Percentiles rank a stretch among this genome's conserved stretches.
Conservation (phyloP, 2,329 filamentous ascomycete genomes). For the Furcasterigmium sp. region DNA sequence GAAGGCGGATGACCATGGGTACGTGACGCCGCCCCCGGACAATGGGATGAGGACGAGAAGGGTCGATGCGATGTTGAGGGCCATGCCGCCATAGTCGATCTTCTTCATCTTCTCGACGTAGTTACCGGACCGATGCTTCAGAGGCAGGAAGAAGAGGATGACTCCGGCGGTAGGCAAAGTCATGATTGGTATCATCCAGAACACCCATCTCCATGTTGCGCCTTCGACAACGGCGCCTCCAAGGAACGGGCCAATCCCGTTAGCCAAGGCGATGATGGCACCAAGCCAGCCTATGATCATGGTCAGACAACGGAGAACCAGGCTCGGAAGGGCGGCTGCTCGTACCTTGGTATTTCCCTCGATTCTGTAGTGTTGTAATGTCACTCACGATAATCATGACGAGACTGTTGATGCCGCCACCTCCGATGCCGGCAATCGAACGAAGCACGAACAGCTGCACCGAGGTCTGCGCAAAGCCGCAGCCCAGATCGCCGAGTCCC, state of each 20-base stretch:
- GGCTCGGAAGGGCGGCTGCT: no score
- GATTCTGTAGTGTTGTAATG: constrained; percentile 26
- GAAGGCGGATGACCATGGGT: constrained; percentile 18
- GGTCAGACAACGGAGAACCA: no score
- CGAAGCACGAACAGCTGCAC: constrained; percentile 28
- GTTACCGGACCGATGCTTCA: constrained; percentile 16
- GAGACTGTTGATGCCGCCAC: constrained; percentile 26
- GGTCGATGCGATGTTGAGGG: constrained; percentile 18
- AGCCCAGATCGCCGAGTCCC: constrained; percentile 21
- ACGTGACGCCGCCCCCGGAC: constrained; percentile 19
- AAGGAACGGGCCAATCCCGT: constrained; percentile 31
- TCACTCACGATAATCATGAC: constrained; percentile 32
- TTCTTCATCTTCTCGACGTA: constrained; percentile 18
- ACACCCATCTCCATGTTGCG: constrained; percentile 23
- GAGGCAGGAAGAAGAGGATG: constrained; percentile 20
- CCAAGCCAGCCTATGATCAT: constrained; percentile 18
- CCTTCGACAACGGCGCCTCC: constrained; percentile 22
- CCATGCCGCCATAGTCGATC: constrained; percentile 22
- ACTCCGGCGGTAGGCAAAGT: constrained; percentile 13
- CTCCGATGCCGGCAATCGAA: constrained; percentile 26
- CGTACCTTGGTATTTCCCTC: constrained; percentile 26
- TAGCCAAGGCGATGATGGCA: constrained; percentile 21
- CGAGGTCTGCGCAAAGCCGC: constrained; percentile 23
- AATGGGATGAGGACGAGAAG: constrained; percentile 20
- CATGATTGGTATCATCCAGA: constrained; percentile 20